These are phyloP conservation scores for Clonostachys rhizophaga DNA, from an alignment of 2,329 filamentous ascomycete genomes.

Conservation along the genomic window DNA sequence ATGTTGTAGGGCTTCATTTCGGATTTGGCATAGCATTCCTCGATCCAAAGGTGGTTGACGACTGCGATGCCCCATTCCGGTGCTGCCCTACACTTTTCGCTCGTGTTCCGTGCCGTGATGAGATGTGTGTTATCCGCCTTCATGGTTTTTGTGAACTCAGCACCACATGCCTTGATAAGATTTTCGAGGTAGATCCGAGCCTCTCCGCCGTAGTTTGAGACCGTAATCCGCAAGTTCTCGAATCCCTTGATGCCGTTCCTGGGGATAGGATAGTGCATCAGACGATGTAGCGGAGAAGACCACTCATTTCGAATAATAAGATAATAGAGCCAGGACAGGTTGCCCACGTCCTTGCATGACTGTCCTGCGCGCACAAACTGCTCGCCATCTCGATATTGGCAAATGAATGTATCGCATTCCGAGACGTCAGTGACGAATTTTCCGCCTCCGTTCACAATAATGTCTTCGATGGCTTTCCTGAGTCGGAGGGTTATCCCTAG, in stretches of 20 bases:
- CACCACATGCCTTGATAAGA: conserved; percentile 77
- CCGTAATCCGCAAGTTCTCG: conserved; percentile 69
- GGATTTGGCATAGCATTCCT: conserved; percentile 94
- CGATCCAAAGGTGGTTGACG: conserved; percentile 94
- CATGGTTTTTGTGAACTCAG: conserved; percentile 90
- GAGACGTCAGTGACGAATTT: conserved; percentile 59
- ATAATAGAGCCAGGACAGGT: conserved; percentile 89
- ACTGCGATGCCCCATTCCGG: conserved; percentile 88
- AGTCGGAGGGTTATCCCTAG: conserved; percentile 58
- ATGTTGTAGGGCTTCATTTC: conserved; percentile 68
- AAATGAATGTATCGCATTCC: conserved; percentile 78
- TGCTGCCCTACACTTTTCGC: conserved; percentile 91
- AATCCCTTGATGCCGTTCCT: conserved; percentile 77
- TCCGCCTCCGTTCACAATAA: conserved; percentile 71
- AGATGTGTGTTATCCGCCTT: conserved; percentile 94
- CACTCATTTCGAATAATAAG: conserved; percentile 85
- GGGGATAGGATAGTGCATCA: conserved; percentile 88
- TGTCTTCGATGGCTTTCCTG: conserved; percentile 56
- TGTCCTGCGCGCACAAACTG: conserved; percentile 76
- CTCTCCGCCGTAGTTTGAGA: conserved; percentile 96
- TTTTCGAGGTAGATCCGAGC: conserved; percentile 92
- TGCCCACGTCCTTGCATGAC: conserved; percentile 78
- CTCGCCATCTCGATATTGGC: conserved; percentile 77
- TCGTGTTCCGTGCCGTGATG: conserved; percentile 81
- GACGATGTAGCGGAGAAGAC: conserved; percentile 76